These are phyloP conservation scores for Carallia pectinifolia DNA, from an alignment of 345 rosid genomes.

Conservation along the genomic window DNA sequence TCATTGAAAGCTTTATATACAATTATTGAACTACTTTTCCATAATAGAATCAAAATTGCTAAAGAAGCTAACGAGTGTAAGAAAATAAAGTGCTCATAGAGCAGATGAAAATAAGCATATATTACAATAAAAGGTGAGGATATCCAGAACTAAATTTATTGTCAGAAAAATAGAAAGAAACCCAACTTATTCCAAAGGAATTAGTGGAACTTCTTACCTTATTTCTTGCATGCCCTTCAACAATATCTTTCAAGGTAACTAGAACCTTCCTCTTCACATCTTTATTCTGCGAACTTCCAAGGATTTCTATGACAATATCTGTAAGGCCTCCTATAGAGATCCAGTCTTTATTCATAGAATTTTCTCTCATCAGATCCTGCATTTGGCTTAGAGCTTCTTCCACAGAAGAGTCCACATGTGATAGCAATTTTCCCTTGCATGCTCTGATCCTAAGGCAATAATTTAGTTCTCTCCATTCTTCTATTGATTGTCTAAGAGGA, in stretches of 20 bases:
- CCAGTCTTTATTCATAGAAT: conserved; percentile 68
- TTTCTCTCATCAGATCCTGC: conserved; percentile 56
- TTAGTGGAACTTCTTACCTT: conserved; percentile 39
- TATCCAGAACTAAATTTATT: conserved; percentile 5
- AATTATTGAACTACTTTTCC: not conserved
- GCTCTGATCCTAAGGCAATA: conserved; percentile 61
- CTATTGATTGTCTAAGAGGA: conserved; percentile 58
- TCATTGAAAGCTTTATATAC: not conserved
- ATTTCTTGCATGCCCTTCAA: conserved; percentile 58
- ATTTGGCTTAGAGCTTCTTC: conserved; percentile 53
- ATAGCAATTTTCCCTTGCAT: conserved; percentile 45
- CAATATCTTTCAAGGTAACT: conserved; percentile 46
- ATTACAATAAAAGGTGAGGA: not conserved
- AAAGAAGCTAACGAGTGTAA: not conserved
- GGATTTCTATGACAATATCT: conserved; percentile 42
- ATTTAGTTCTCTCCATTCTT: conserved; percentile 72
- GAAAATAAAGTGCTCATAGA: not conserved
- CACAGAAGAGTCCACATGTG: conserved; percentile 35
- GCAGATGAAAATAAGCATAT: not conserved
- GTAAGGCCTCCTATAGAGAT: conserved; percentile 55
- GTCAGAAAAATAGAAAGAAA: not conserved
- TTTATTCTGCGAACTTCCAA: conserved; percentile 46
- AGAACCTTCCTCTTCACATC: conserved; percentile 52
- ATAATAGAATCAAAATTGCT: not conserved
- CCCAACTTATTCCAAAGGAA: not conserved